These are phyloP conservation scores for Lepidopterella palustris DNA, from an alignment of 495 filamentous ascomycete species.

Conservation along the genomic window DNA sequence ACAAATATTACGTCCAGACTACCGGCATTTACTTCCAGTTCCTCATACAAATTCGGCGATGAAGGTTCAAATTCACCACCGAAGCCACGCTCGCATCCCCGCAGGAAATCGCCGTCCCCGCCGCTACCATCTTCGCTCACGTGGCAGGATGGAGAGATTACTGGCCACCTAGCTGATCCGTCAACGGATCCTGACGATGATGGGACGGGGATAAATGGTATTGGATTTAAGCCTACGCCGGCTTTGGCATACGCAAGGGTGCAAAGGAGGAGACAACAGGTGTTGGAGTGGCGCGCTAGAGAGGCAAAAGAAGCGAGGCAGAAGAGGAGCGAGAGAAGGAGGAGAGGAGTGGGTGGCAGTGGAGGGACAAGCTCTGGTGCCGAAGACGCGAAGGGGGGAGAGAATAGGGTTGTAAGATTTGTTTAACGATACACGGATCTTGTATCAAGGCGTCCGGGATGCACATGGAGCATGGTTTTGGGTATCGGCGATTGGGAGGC, in stretches of 20 bases:
- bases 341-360: slow-evolving; percentile 15
- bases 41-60: no score
- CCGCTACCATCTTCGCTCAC: slow-evolving; percentile 47
- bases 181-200: slow-evolving; percentile 38
- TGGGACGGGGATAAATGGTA: slow-evolving; percentile 55
- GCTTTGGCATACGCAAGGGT: slow-evolving; percentile 70
- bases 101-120: slow-evolving; percentile 25
- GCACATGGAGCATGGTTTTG: background rate
- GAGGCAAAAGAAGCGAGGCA: slow-evolving; percentile 80
- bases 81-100: background rate
- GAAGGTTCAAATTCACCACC: background rate
- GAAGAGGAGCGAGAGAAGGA: slow-evolving; percentile 54
- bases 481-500: no score
- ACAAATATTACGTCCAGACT: no score
- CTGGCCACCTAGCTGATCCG: slow-evolving; percentile 49
- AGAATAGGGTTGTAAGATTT: slow-evolving; percentile 11
- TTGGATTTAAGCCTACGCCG: slow-evolving; percentile 85
- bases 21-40: no score
- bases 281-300: slow-evolving; percentile 73
- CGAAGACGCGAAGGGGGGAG: background rate
- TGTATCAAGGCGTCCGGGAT: no score
- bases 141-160: slow-evolving; percentile 81
- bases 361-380: background rate
- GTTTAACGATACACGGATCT: no score
- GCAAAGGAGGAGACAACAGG: slow-evolving; percentile 70